phyloP scores from a whole-genome alignment of 2,329 filamentous ascomycete genomes.

The Lachnellula subtilissima region DNA sequence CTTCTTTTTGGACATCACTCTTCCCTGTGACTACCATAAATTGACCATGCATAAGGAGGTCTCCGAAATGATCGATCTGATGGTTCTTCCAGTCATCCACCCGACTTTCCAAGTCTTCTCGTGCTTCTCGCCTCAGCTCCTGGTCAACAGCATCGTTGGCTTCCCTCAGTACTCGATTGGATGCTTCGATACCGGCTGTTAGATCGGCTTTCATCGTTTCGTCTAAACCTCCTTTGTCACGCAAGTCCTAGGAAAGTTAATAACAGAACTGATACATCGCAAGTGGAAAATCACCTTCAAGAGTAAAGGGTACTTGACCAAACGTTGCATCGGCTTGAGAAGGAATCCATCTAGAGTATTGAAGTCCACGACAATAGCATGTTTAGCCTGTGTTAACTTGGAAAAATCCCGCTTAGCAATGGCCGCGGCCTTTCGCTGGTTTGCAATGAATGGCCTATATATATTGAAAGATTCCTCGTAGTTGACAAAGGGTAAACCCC shows the following conservation, averaged over 20 bases:
- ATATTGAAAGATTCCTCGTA: conserved; percentile 87
- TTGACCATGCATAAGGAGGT: conserved; percentile 79
- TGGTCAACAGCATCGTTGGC: conserved; percentile 90
- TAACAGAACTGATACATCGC: neutral
- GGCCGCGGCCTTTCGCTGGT: conserved; percentile 84
- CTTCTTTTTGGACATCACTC: conserved; percentile 84
- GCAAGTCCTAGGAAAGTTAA: conserved; percentile 60
- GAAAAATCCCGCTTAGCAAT: conserved; percentile 82
- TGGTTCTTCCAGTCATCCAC: conserved; percentile 98
- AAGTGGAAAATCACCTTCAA: conserved; percentile 56
- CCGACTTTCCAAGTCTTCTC: conserved; percentile 72
- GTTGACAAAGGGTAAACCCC: conserved; percentile 85
- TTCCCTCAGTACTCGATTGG: conserved; percentile 74
- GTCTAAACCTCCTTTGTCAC: conserved; percentile 75
- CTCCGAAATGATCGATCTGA: conserved; percentile 84
- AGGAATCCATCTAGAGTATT: conserved; percentile 88
- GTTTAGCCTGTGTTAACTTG: conserved; percentile 72
- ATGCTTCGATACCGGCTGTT: conserved; percentile 69
- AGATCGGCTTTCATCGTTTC: conserved; percentile 69
- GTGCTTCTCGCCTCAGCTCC: conserved; percentile 76
- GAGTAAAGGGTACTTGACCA: conserved; percentile 90
- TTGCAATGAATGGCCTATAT: conserved; percentile 96
- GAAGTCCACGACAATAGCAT: conserved; percentile 77
- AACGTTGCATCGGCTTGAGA: conserved; percentile 90
- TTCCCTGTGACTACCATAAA: conserved; percentile 88